Conservation (phyloP, 441 rosid genomes). For the Pelargonium myrrhifolium region DNA sequence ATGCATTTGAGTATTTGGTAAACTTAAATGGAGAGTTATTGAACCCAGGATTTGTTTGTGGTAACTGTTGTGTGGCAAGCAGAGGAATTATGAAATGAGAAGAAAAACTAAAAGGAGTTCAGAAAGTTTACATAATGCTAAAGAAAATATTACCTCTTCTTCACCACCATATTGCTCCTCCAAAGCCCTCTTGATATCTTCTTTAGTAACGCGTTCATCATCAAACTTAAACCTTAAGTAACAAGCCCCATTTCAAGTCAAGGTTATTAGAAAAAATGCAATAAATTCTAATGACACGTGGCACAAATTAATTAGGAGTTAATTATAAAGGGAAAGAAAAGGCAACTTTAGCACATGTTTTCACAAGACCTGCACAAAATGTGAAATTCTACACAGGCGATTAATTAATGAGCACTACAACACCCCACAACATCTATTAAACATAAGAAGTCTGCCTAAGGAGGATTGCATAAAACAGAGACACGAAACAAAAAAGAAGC, state of each 20-base stretch:
- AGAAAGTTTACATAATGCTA: constrained; percentile 6
- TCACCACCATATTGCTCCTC: constrained; percentile 99
- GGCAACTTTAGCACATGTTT: neutral
- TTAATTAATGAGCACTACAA: neutral
- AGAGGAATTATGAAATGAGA: neutral
- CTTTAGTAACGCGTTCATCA: constrained; percentile 96
- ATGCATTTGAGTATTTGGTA: constrained; percentile 90
- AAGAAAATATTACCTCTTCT: constrained; percentile 63
- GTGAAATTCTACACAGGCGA: neutral
- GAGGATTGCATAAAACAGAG: neutral
- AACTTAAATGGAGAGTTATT: constrained; percentile 82
- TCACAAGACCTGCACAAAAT: neutral
- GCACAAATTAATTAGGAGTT: neutral
- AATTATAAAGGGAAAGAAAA: neutral
- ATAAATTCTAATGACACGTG: neutral
- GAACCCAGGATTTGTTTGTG: constrained; percentile 85
- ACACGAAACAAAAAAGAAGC: neutral
- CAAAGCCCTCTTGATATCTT: constrained; percentile 80
- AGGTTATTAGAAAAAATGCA: neutral
- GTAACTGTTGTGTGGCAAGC: constrained; percentile 40
- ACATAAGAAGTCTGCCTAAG: neutral
- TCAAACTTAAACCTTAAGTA: constrained; percentile 77
- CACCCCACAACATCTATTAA: neutral
- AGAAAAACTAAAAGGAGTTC: constrained; percentile 16
- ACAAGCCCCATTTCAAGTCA: neutral